Percentiles rank a stretch among this genome's conserved stretches.
These are phyloP conservation scores for Pyrenochaeta sp. DNA, from an alignment of 2,329 filamentous ascomycete species.

Conservation along the genomic window DNA sequence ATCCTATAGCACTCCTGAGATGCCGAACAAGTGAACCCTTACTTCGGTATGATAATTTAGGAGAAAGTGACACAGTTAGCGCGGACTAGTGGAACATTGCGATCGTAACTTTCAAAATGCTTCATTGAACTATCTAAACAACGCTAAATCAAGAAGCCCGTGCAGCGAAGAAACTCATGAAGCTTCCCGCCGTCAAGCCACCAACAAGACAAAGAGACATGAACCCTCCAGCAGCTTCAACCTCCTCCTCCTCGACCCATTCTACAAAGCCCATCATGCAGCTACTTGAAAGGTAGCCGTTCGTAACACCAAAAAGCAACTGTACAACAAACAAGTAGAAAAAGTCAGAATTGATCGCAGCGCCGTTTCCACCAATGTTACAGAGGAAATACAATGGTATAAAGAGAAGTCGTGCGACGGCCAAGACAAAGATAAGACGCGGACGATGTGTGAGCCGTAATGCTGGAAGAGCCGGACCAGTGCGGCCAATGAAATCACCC, in stretches of 20 bases:
- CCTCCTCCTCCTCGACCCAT: slow-evolving; percentile 82
- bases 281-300: slow-evolving; percentile 84
- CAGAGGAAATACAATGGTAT: slow-evolving; percentile 89
- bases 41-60: no score
- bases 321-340: slow-evolving; percentile 91
- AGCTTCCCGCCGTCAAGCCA: slow-evolving; percentile 83
- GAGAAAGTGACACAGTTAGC: no score
- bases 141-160: background rate
- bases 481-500: slow-evolving; percentile 81
- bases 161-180: slow-evolving; percentile 82
- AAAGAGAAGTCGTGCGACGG: slow-evolving; percentile 72
- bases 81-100: no score
- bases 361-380: slow-evolving; percentile 80
- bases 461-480: slow-evolving; percentile 68
- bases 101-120: no score
- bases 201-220: slow-evolving; percentile 92
- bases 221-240: slow-evolving; percentile 89
- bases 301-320: slow-evolving; percentile 81
- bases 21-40: no score
- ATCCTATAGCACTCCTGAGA: no score
- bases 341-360: slow-evolving; percentile 75
- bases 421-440: slow-evolving; percentile 70
- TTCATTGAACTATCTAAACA: background rate
- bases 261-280: slow-evolving; percentile 91
- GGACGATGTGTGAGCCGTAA: slow-evolving; percentile 69